Conservation (phyloP, 257 asterid genomes). For the Plantago ovata region DNA sequence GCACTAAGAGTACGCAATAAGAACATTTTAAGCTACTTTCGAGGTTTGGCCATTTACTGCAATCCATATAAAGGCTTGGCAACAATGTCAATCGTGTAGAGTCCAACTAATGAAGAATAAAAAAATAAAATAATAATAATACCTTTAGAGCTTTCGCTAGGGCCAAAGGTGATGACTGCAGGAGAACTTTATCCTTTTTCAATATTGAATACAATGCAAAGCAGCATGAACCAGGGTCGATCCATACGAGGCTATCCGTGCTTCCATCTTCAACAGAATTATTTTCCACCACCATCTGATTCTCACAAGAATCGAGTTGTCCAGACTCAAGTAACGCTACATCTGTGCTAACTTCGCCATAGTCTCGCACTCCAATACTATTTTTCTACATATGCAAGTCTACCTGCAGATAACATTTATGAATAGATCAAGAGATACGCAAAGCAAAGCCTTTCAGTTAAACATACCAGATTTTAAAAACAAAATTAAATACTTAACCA, state of each 20-base stretch:
- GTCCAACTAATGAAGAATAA: no score
- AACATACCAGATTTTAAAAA: no score
- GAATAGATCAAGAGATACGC: no score
- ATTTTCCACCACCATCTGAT: constrained; percentile 28
- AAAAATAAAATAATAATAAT: constrained; percentile 20
- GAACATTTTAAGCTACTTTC: no score
- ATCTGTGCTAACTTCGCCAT: constrained; percentile 65
- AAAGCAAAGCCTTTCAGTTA: no score
- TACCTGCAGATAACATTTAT: no score
- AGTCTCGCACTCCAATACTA: constrained; percentile 68
- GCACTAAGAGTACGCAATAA: no score
- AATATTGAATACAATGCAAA: constrained; percentile 78
- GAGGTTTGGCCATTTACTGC: no score
- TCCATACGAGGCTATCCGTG: constrained; percentile 56
- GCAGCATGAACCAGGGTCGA: constrained; percentile 81
- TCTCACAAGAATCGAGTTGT: constrained; percentile 43
- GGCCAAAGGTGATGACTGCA: constrained; percentile 78
- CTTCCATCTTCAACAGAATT: constrained; percentile 32
- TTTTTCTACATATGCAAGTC: constrained; percentile 57
- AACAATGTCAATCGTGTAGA: no score
- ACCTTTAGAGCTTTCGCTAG: constrained; percentile 96
- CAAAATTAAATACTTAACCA: no score
- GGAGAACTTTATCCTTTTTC: constrained; percentile 54
- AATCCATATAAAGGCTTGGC: no score
- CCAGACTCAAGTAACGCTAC: constrained; percentile 63